Base-by-base conservation (phyloP, 106 monocot genomes). In the Triglochin maritima region DNA sequence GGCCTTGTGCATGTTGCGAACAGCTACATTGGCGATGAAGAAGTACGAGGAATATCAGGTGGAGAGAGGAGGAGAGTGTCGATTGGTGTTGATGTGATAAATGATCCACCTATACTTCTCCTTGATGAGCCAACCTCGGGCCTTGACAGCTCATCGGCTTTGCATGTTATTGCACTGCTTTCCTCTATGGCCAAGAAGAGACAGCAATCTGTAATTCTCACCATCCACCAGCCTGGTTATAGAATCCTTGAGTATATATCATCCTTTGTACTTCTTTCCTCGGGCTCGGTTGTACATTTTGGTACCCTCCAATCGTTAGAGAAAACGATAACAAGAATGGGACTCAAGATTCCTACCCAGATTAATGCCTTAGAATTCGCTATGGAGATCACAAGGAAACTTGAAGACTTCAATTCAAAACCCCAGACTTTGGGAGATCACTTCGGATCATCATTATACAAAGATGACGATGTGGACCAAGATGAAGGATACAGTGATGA, bases 101-200 rank as follows among this genome's bases (percentile, higher is more conserved):
- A 91, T 70, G 68, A 96, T 41, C 91, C 96, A 0, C 88, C 85
- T 2, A 60, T 96, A 5, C 70, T 96, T 13, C 85, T 96, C 17
- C 88, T 96, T 45, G 96, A 96, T 57, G 96, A 96, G 74, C 96
- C 96, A 9, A 96, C 96, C 2, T 91, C 96, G 0, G 91, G 96
- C 54, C 88, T 96, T 44, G 96, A 96, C 70, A 91, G 96, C 74
- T 69, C 79, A 4, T 88, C 96, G 2, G 96, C 96, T 0, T 57
- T 96, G 50, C 88, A 96, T 14, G 80, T 96, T 10, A 61, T 91
- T 2, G 68, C 81, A 54, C 78, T 96, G 7, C 88, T 96, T 12
- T 69, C 79, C 2, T 65, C 85, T 57, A 86, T 96, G 88, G 81
- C 91, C 6, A 47, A 62, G 46, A 61, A 57, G 43, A 74, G 88